Percentiles rank a stretch among this genome's conserved stretches.
phyloP scores from a whole-genome alignment of 129 eudicot genomes.

The Pittosporum tobira region DNA sequence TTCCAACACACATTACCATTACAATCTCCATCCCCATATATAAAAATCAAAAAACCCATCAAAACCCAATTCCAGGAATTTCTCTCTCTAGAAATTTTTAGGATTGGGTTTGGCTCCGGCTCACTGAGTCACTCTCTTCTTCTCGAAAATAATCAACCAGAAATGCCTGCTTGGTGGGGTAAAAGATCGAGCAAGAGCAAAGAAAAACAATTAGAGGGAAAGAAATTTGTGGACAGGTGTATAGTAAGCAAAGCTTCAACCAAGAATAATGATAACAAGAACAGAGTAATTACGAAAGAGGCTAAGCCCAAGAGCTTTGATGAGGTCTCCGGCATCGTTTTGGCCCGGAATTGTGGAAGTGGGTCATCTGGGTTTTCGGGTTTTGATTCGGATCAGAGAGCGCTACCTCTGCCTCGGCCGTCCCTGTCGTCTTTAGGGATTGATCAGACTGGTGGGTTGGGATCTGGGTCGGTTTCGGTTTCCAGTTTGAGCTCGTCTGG shows the following conservation, averaged over 20 bases:
- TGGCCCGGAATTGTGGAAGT: conserved; percentile 18
- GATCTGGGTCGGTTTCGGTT: conserved; percentile 58
- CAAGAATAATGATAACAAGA: conserved; percentile 18
- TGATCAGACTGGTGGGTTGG: conserved; percentile 28
- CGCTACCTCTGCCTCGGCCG: conserved; percentile 68
- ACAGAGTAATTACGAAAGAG: conserved; percentile 4
- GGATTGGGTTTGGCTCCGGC: too few relatives aligned
- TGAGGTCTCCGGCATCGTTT: conserved; percentile 19
- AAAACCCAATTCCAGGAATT: too few relatives aligned
- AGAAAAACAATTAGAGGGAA: conserved; percentile 27
- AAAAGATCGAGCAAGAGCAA: conserved; percentile 54
- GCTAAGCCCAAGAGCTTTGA: conserved; percentile 46
- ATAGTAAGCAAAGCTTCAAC: conserved; percentile 12
- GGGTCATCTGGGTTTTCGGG: conserved; percentile 55
- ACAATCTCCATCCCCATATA: too few relatives aligned
- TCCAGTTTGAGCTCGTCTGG: conserved; percentile 80
- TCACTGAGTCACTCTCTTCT: neutral
- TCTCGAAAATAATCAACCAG: conserved; percentile 10
- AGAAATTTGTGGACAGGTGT: conserved; percentile 6
- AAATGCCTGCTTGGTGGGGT: conserved; percentile 87
- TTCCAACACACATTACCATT: too few relatives aligned
- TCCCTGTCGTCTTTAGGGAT: neutral
- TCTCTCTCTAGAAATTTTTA: too few relatives aligned
- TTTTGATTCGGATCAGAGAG: conserved; percentile 47
- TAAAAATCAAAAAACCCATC: too few relatives aligned